Evolutionary conservation across 345 rosid genomes (phyloP).

Genomic region (Heritiera fomes): DNA sequence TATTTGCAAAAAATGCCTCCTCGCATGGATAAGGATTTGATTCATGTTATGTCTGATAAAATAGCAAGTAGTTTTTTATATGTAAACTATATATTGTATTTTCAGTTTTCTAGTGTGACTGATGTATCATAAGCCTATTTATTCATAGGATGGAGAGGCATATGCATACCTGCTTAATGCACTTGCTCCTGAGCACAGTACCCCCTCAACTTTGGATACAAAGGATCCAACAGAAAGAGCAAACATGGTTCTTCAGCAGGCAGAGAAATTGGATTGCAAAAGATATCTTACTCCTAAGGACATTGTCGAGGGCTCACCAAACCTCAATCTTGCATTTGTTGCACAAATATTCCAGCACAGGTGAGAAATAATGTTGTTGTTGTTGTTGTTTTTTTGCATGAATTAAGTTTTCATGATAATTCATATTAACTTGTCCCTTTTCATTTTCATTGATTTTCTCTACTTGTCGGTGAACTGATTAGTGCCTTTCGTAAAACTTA

Average conservation of each 20-base stretch:
- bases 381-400: background rate
- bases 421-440: background rate
- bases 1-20: background rate
- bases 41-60: background rate
- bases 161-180: constrained; percentile 91
- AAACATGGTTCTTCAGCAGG: constrained; percentile 77
- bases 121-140: constrained; percentile 25
- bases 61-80: background rate
- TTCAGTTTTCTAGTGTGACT: constrained; percentile 13
- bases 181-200: constrained; percentile 30
- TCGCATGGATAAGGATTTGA: background rate
- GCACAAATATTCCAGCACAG: constrained; percentile 95
- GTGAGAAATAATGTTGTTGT: constrained; percentile 34
- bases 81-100: background rate
- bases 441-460: constrained; percentile 1
- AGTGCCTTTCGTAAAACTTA: background rate
- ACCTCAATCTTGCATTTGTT: constrained; percentile 96
- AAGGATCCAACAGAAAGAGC: constrained; percentile 80
- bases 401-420: background rate
- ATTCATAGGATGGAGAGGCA: constrained; percentile 91
- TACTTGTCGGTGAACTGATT: background rate
- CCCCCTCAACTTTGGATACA: constrained; percentile 46
- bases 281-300: constrained; percentile 84
- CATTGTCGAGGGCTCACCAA: constrained; percentile 92
- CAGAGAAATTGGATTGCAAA: constrained; percentile 91